Percentiles rank a stretch among this genome's conserved stretches.
Evolutionary conservation across 2,329 filamentous ascomycete genomes (phyloP).

Genomic region (Lachnellula willkommii): DNA sequence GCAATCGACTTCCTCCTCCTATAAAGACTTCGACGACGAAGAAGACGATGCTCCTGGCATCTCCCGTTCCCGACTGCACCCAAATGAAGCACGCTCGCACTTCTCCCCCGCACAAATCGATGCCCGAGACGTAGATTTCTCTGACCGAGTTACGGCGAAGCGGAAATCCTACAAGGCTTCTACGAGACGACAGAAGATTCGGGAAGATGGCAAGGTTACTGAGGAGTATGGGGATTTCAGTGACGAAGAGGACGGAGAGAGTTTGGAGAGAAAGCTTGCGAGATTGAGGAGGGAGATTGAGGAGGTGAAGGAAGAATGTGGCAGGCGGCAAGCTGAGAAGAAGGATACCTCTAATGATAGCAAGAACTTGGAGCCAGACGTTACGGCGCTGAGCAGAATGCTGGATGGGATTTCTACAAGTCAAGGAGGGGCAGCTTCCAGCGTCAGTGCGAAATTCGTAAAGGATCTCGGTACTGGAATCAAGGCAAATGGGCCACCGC

Average conservation of each 20-base stretch:
- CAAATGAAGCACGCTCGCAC: conserved; percentile 71
- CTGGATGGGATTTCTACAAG: conserved; percentile 58
- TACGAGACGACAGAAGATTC: conserved; percentile 58
- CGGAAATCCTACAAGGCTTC: conserved; percentile 77
- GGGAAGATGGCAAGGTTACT: conserved; percentile 50
- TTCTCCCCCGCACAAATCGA: conserved; percentile 75
- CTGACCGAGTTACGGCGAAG: conserved; percentile 78
- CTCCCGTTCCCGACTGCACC: conserved; percentile 68
- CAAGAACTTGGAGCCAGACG: conserved; percentile 46
- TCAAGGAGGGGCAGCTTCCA: conserved; percentile 12
- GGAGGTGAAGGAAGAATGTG: conserved; percentile 58
- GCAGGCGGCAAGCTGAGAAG: conserved; percentile 46
- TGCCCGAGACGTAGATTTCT: conserved; percentile 77
- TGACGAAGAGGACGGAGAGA: conserved; percentile 72
- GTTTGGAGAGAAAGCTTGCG: conserved; percentile 71
- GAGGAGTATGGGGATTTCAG: conserved; percentile 69
- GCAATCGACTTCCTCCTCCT: conserved; percentile 47
- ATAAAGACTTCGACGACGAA: conserved; percentile 58
- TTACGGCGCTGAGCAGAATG: conserved; percentile 65
- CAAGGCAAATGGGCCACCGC: conserved; percentile 24
- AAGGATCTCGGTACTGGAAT: conserved; percentile 28
- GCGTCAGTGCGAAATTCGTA: conserved; percentile 23
- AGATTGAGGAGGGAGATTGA: conserved; percentile 78
- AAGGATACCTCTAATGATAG: conserved; percentile 36
- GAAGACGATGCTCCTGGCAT: conserved; percentile 63